Evolutionary conservation across 441 rosid species (phyloP).

Genomic region (Erysimum cheiri): DNA sequence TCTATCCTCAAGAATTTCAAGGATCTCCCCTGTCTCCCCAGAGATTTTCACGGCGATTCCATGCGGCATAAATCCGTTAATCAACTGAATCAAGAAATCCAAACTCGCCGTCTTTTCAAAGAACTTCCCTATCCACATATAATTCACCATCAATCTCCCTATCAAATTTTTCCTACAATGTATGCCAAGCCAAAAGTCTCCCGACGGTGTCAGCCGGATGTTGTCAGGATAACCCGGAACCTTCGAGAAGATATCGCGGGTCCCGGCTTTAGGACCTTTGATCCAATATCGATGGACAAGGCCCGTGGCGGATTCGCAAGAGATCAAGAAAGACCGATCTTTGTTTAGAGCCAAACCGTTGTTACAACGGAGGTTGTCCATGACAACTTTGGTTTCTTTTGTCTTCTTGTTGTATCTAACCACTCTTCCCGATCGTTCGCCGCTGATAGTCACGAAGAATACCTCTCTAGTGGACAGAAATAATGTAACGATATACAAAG

Average conservation of each 20-base stretch:
- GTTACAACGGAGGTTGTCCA: constrained; percentile 58
- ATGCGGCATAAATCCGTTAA: constrained; percentile 54
- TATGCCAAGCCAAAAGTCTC: constrained; percentile 74
- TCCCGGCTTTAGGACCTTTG: constrained; percentile 62
- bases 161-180: constrained; percentile 49
- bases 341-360: constrained; percentile 76
- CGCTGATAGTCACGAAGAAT: constrained; percentile 29
- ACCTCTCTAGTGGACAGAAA: not conserved
- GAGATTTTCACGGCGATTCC: constrained; percentile 60
- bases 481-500: not conserved
- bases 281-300: constrained; percentile 59
- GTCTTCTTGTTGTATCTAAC: constrained; percentile 58
- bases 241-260: constrained; percentile 53
- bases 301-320: constrained; percentile 53
- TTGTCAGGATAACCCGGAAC: constrained; percentile 72
- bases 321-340: constrained; percentile 55
- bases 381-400: constrained; percentile 51
- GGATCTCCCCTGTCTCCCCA: constrained; percentile 52
- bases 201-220: constrained; percentile 53
- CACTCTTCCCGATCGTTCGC: constrained; percentile 64
- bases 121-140: constrained; percentile 50
- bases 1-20: constrained; percentile 59
- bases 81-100: constrained; percentile 43
- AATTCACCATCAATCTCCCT: constrained; percentile 33
- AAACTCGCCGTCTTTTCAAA: constrained; percentile 49